A percentile compares a stretch with the other conserved stretches of the same genome.
Conservation (phyloP, 805 yeast species). For the Schizosaccharomyces cryophilus region DNA sequence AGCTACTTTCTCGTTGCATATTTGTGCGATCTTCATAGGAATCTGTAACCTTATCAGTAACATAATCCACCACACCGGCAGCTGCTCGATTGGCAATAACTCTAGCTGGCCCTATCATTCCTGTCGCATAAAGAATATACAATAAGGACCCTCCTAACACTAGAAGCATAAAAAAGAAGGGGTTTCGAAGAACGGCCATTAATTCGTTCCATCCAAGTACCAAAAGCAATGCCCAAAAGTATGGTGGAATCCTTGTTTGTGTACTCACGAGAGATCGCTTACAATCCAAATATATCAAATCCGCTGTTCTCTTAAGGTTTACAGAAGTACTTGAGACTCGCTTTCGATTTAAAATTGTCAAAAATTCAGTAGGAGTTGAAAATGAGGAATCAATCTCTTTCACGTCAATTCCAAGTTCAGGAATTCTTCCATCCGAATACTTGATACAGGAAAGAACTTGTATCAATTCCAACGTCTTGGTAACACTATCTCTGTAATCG, state of each 20-base stretch:
- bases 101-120: conserved; percentile 53
- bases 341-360: conserved; percentile 29
- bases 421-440: conserved; percentile 17
- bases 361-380: conserved; percentile 16
- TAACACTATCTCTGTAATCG: conserved; percentile 35
- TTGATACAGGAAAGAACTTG: conserved; percentile 36
- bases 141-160: conserved; percentile 34
- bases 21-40: neutral
- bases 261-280: conserved; percentile 63
- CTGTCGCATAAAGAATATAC: conserved; percentile 44
- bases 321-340: conserved; percentile 33
- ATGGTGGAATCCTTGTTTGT: conserved; percentile 59
- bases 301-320: conserved; percentile 50
- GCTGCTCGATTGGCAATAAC: conserved; percentile 16
- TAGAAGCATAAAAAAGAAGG: conserved; percentile 34
- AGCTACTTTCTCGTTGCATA: too few relatives aligned
- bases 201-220: conserved; percentile 91
- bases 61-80: conserved; percentile 4
- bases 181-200: conserved; percentile 66
- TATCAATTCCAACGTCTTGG: conserved; percentile 28
- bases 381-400: conserved; percentile 19
- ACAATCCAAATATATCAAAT: conserved; percentile 62
- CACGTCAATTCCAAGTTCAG: conserved; percentile 19
- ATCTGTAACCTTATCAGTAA: neutral
- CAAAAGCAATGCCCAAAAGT: conserved; percentile 45